Base-by-base conservation (phyloP, 169 alveolate genomes). In the Cryptosporidium sp. region DNA sequence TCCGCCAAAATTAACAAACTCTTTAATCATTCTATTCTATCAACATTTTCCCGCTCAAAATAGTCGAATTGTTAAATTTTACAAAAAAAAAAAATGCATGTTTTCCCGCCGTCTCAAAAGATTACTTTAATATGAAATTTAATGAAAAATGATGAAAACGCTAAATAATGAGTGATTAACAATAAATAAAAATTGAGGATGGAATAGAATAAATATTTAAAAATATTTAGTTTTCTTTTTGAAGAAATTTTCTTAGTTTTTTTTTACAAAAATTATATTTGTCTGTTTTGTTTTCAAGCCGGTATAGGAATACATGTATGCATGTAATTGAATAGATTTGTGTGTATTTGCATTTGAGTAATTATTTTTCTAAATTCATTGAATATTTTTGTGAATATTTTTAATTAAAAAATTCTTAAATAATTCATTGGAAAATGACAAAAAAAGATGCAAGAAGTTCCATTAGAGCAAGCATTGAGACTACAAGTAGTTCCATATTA, bases 91-190 rank as follows among this genome's bases (percentile, higher is more conserved):
- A n/a, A 35, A 35, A 39, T 14, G 72, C 72, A 65, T 65, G 72
- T 65, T 65, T 65, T 65, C 44, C 72, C 72, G 72, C 52, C 72
- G 72, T 65, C 72, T 65, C 72, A 26, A 65, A n/a, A 31, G 14
- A 31, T 14, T 65, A 31, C 3, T 26, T 18, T 33, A 29, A 0
- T 8, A 31, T 26, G 9, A 65, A 65, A 14, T 33, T 16, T 33
- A 65, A 56, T 56, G 37, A 56, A 56, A 56, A 16, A 9, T 37
- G 9, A 0, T 8, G 26, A 56, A 56, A 56, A 56, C 1, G 1
- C 0, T 7, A n/a, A 31, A 8, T 23, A 16, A 0, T 56, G 37
- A 21, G 18, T 6, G 12, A 10, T 23, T 23, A 6, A 8, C 9
- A 2, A 6, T 56, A 6, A 16, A 16, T 8, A 56, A 21, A 10